Evolutionary conservation across 805 yeast species (phyloP), one percentile per base, ranked within the genome.

Genomic region (Metschnikowia bowlesiae): DNA sequence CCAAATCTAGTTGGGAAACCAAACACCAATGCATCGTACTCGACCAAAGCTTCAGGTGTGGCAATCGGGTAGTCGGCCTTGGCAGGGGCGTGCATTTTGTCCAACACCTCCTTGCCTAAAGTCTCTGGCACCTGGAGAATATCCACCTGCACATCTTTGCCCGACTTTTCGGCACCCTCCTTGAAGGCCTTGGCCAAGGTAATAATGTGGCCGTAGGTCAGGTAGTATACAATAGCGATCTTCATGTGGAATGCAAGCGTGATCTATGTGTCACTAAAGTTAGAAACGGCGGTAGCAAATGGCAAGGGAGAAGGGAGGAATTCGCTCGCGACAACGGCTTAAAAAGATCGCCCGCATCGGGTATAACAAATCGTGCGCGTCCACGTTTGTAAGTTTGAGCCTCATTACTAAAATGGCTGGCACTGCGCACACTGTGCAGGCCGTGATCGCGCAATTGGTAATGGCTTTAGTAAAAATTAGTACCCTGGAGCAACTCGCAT

Each of bases 111-210:
- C 31, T 60, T 53, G 33, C 59, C 39, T 52, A 62, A 53, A n/a
- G 59, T 54, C 50, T 62, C 58, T 11, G 66, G 60, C 30, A 57
- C 82, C 73, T 86, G 95, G 78, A 69, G 87, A 58, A 89, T 75
- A 60, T 82, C 84, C 34, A 87, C 96, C 18, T 64, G 52, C 11
- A 51, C 14, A 10, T 48, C 56, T 31, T 47, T 51, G 28, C 57
- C 59, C 8, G 59, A 36, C 22, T 49, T 41, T 26, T 48, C 57
- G 13, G 53, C 47, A 16, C 61, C 61, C 16, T 49, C 49, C 49
- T 56, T 53, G 51, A 57, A 39, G 30, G 53, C 48, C 52, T 57
- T 51, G 41, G 61, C 61, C 58, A 57, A 39, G 31, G 58, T 29
- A 29, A 50, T 47, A 22, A 57, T 41, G 39, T 57, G 61, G 46